These are phyloP conservation scores for Fragaria ananassa DNA, from an alignment of 306 rosid genomes.

Conservation along the genomic window DNA sequence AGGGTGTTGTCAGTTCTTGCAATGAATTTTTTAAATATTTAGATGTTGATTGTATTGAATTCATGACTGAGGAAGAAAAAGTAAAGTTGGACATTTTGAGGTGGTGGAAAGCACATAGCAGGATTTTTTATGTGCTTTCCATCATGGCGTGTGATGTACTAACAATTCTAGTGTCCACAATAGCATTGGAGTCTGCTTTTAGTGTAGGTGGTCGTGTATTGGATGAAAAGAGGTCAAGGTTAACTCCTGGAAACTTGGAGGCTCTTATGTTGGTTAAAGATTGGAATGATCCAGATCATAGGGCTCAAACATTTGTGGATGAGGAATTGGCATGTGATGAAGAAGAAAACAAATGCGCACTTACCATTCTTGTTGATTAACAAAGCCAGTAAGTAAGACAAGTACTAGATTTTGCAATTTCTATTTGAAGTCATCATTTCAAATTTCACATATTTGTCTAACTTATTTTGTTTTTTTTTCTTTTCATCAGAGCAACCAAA, in stretches of 20 bases:
- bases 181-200: not conserved
- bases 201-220: not conserved
- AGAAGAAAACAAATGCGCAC: not conserved
- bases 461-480: too few species aligned
- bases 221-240: not conserved
- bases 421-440: not conserved
- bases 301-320: not conserved
- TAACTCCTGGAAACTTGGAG: not conserved
- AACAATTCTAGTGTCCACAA: not conserved
- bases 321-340: not conserved
- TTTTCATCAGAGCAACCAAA: too few species aligned
- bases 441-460: too few species aligned
- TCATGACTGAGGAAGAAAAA: not conserved
- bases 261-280: not conserved
- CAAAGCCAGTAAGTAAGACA: not conserved
- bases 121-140: not conserved
- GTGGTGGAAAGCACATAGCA: not conserved
- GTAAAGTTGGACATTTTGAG: not conserved
- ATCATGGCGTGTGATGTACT: not conserved
- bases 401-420: not conserved
- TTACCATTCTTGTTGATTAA: too few species aligned
- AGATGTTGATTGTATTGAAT: not conserved
- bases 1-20: not conserved
- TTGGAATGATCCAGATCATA: not conserved
- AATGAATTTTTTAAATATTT: not conserved